Base-by-base conservation (phyloP, 31 red algal genomes). In the Bonnemaisonia californica region DNA sequence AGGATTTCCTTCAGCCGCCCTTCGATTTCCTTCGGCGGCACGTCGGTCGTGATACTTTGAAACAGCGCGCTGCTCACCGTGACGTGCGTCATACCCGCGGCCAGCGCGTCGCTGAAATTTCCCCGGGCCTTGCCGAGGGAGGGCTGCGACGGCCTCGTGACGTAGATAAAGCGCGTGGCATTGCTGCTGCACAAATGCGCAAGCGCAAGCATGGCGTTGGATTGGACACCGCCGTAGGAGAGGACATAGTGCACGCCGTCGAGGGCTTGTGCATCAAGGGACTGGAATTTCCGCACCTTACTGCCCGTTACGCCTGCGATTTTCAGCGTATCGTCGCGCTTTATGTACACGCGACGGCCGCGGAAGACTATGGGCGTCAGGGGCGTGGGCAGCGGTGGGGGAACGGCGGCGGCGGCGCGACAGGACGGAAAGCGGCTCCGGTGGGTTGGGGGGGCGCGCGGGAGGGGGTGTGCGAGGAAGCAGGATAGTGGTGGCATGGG, bases 141-240 rank as follows among this genome's bases (percentile, higher is more conserved):
- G 3, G 70, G 62, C 1, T 69, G 71, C 41, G 58, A 34, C 19
- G 79, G 59, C 19, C 72, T 38, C 33, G 85, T 84, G 40, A 85
- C 48, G 81, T 95, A 95, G 11, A 75, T 9, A 37, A 95, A 95
- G n/a, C 57, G 86, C 34, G 76, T 84, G 3, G 59, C 7, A n/a
- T 51, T 45, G 11, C 71, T 37, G 9, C 55, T 41, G 33, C 74
- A 63, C 24, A 95, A 38, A 26, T 48, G 27, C n/a, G 92, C 92
- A 5, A 95, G 68, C 32, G 92, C 79, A 16, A 86, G 85, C 92
- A 95, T 95, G 23, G 86, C 87, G 51, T 95, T 95, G 37, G 86
- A 90, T 65, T 95, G 92, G 2, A 77, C 63, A 0, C 92, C 92
- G 41, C 92, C 92, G 54, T 82, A 88, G 16, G 86, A 90, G 7